Evolutionary conservation across 1,284 basidiomycete genomes (phyloP).

Genomic region (Pseudozyma sp.): DNA sequence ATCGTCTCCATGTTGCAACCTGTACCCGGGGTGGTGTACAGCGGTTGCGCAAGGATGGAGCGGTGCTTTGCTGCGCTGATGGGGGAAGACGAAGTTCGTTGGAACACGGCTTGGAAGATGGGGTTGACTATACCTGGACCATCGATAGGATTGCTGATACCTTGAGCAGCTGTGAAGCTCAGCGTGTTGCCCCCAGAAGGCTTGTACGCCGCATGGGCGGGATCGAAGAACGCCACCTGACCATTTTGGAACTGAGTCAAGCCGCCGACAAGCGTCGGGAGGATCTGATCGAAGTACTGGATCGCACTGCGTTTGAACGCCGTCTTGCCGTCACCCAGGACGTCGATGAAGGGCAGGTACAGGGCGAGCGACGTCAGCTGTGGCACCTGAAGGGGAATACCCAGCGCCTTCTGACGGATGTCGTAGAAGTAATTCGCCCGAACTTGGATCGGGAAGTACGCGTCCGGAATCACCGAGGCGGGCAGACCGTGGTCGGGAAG

Average conservation of each 20-base stretch:
- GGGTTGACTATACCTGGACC: slow-evolving; percentile 22
- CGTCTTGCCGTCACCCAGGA: slow-evolving; percentile 10
- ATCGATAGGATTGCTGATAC: slow-evolving; percentile 22
- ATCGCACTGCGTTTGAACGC: slow-evolving; percentile 16
- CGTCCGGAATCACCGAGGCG: slow-evolving; percentile 17
- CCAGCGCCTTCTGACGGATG: slow-evolving; percentile 15
- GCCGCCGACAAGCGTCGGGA: slow-evolving; percentile 16
- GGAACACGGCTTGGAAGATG: slow-evolving; percentile 15
- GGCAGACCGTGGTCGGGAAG: slow-evolving; percentile 15
- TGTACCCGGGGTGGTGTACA: slow-evolving; percentile 19
- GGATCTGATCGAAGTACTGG: slow-evolving; percentile 22
- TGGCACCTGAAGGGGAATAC: slow-evolving; percentile 17
- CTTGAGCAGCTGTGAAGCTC: slow-evolving; percentile 16
- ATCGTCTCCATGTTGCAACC: slow-evolving; percentile 20
- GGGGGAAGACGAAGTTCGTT: slow-evolving; percentile 7
- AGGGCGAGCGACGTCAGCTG: slow-evolving; percentile 18
- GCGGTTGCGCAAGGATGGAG: slow-evolving; percentile 17
- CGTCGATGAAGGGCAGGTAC: slow-evolving; percentile 23
- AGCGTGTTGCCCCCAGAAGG: slow-evolving; percentile 8
- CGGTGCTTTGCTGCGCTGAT: slow-evolving; percentile 13
- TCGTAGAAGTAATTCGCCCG: slow-evolving; percentile 17
- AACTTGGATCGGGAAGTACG: slow-evolving; percentile 20
- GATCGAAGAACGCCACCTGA: slow-evolving; percentile 27
- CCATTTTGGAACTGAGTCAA: slow-evolving; percentile 14
- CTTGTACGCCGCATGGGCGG: slow-evolving; percentile 27